These are phyloP conservation scores for Isoetes taiwanensis DNA, from an alignment of 75 land plant genomes.

Conservation along the genomic window DNA sequence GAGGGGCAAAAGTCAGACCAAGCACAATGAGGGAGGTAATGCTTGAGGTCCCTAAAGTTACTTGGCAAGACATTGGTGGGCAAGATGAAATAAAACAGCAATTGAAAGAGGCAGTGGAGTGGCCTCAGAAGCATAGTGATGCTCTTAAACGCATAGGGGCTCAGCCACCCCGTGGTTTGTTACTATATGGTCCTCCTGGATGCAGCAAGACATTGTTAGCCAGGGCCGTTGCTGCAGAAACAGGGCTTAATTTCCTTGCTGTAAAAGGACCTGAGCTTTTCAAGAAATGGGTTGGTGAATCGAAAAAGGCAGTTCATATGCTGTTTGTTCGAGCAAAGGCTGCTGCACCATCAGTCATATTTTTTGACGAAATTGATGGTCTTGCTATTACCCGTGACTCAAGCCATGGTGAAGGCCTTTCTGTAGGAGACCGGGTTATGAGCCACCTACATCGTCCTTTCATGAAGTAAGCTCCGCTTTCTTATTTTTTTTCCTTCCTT, in stretches of 20 bases:
- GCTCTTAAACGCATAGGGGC: conserved; percentile 73
- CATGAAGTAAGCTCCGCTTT: no score
- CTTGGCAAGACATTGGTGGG: conserved; percentile 96
- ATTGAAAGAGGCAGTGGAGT: conserved; percentile 74
- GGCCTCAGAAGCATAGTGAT: conserved; percentile 81
- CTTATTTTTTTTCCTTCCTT: no score
- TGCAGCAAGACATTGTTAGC: conserved; percentile 98
- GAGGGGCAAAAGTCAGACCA: conserved; percentile 71
- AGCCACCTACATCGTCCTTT: conserved; percentile 89
- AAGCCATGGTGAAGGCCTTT: conserved; percentile 46
- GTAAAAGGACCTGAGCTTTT: conserved; percentile 97
- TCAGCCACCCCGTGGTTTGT: conserved; percentile 57
- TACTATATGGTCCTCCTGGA: conserved; percentile 97
- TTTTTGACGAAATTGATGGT: conserved; percentile 98
- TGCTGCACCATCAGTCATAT: conserved; percentile 81
- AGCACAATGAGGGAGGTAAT: conserved; percentile 99
- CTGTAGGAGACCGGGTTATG: conserved; percentile 90
- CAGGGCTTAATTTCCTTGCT: conserved; percentile 80
- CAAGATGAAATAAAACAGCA: conserved; percentile 66
- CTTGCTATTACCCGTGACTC: conserved; percentile 69
- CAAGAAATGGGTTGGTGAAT: conserved; percentile 99
- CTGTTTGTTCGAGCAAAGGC: conserved; percentile 84
- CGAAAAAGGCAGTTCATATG: conserved; percentile 81
- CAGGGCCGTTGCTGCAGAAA: conserved; percentile 92
- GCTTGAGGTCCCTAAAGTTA: conserved; percentile 82